These are phyloP conservation scores for Apostasia shenzhenica DNA, from an alignment of 106 monocot species.

Conservation along the genomic window DNA sequence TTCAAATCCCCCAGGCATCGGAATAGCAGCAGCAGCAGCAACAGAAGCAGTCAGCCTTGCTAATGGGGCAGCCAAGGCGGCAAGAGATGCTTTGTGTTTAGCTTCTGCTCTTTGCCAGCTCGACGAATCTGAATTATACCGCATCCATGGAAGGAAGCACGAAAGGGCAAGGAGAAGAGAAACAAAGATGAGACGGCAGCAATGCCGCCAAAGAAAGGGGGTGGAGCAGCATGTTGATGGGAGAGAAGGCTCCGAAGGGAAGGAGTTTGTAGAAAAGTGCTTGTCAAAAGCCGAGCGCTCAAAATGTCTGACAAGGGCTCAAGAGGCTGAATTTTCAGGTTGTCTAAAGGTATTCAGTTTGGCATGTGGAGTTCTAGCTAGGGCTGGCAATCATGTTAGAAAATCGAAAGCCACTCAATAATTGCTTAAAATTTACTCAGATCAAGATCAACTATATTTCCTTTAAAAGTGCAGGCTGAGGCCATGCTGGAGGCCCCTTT, in stretches of 20 bases:
- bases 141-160: neutral
- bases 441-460: too few relatives aligned
- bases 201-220: slow-evolving; percentile 17
- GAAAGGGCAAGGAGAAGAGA: neutral
- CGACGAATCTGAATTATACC: neutral
- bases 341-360: slow-evolving; percentile 25
- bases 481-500: slow-evolving; percentile 17
- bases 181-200: slow-evolving; percentile 8
- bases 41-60: slow-evolving; percentile 20
- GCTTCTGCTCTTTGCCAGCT: slow-evolving; percentile 10
- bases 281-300: slow-evolving; percentile 21
- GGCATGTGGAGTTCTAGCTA: too few relatives aligned
- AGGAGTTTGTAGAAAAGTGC: slow-evolving; percentile 1
- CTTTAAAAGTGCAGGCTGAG: slow-evolving; percentile 14
- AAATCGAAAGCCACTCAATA: too few relatives aligned
- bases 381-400: too few relatives aligned
- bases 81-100: slow-evolving; percentile 17
- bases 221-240: neutral
- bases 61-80: slow-evolving; percentile 14
- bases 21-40: slow-evolving; percentile 3
- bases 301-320: slow-evolving; percentile 25
- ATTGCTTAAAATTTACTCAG: too few relatives aligned
- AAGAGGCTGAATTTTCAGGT: slow-evolving; percentile 51
- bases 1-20: slow-evolving; percentile 3
- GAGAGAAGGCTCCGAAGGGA: neutral